Base-by-base conservation (phyloP, 768 basidiomycete species). In the Mycena epipterygia region DNA sequence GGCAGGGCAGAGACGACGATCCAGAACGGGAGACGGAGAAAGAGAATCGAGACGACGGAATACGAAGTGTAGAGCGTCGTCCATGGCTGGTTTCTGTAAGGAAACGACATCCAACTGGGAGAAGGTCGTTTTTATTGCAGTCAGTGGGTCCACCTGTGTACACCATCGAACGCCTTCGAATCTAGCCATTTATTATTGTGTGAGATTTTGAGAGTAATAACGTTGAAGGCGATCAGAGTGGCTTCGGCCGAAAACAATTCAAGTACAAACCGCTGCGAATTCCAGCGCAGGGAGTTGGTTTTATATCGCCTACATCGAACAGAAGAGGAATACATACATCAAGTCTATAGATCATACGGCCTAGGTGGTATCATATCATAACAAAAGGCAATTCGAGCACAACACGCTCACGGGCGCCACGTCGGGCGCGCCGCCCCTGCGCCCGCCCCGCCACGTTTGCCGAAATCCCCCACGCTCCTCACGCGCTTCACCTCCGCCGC, bases 1-100 rank as follows among this genome's bases (percentile, higher is more conserved):
- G 77, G 80, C 32, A 81, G 79, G 49, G 82, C 70, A 42, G 82
- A 80, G 21, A 82, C 68, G 5, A 89, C 63, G 29, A 78, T 67
- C 87, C 89, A 89, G 44, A 85, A 68, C 5, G 89, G 89, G 51
- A 88, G 58, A 35, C 84, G 83, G 35, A 89, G 42, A 17, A 30
- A 14, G 42, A 87, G 80, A 7, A 81, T 83, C 58, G 76, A 72
- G 27, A 84, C 39, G 30, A 85, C 52, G 53, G 83, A 81, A 73
- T 86, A 87, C 9, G 78, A 75, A 39, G 89, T 72, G 75, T 86
- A 89, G 48, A 89, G 68, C 16, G 78, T 81, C 73, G 87, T 89
- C 78, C 86, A 76, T 17, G 89, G 88, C 69, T 89, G 89, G 39
- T 80, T 69, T 41, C 80, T 79, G 70, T 35, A 64, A n/a, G 62